A percentile compares a stretch with the other conserved stretches of the same genome.
Evolutionary conservation across 257 asterid species (phyloP).

Genomic region (Linderniella brevidens): DNA sequence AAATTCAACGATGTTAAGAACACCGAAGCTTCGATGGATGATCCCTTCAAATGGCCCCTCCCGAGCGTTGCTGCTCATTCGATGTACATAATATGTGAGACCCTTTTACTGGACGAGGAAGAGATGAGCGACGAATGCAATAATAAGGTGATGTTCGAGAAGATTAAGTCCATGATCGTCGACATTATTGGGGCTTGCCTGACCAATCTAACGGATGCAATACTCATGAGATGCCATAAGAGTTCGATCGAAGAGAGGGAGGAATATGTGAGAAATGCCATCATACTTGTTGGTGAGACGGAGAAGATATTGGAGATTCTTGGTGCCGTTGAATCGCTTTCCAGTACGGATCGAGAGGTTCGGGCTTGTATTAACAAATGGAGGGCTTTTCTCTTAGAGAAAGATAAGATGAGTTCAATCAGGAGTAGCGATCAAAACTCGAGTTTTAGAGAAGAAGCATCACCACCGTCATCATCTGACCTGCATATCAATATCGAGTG

Average conservation of each 20-base stretch:
- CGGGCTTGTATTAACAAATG: slow-evolving; percentile 17
- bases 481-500: no score
- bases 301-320: slow-evolving; percentile 23
- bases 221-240: slow-evolving; percentile 20
- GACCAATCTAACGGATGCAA: slow-evolving; percentile 18
- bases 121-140: no score
- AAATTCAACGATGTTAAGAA: slow-evolving; percentile 11
- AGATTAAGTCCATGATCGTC: slow-evolving; percentile 17
- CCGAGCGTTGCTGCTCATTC: slow-evolving; percentile 19
- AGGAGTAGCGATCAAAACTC: no score
- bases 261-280: slow-evolving; percentile 19
- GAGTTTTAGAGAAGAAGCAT: no score
- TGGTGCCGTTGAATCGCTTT: slow-evolving; percentile 13
- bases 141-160: slow-evolving; percentile 16
- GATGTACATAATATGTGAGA: slow-evolving; percentile 20
- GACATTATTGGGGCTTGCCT: slow-evolving; percentile 27
- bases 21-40: slow-evolving; percentile 8
- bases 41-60: slow-evolving; percentile 25
- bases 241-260: slow-evolving; percentile 16
- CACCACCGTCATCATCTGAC: no score
- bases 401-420: no score
- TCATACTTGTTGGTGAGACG: slow-evolving; percentile 20
- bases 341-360: slow-evolving; percentile 15
- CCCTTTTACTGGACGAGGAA: slow-evolving; percentile 13
- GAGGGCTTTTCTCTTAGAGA: slow-evolving; percentile 16